Evolutionary conservation across 148 eudicot genomes (phyloP), one percentile per base, ranked within the genome.

Genomic region (Nepenthes mirabilis): DNA sequence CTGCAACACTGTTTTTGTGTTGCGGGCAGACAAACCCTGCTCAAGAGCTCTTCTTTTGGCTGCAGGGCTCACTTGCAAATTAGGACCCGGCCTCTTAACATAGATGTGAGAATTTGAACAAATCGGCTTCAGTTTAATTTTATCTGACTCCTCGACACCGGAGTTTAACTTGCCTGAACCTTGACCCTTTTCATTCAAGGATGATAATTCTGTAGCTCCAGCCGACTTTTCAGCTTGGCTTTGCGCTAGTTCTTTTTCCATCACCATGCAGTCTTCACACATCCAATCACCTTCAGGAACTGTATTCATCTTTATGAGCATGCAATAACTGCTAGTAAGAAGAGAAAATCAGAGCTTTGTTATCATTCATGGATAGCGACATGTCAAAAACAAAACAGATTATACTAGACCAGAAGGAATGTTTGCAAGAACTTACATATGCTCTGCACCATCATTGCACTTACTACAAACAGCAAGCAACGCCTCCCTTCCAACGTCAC

Each of bases 361-460:
- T 40, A 66, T 34, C 53, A 70, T 33, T 14, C 47, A 61, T 35
- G 57, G 10, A 36, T 6, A 14, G 47, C 50, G 5, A 14, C 13
- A 52, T 52, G 12, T 5, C 13, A 52, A 10, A 12, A 49, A n/a
- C 2, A 54, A 4, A 33, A 59, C 8, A 57, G 11, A 47, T 33
- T 58, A 23, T 23, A 7, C 33, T 36, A 50, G 33, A 35, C 14
- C 11, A 23, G 43, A 32, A 7, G 13, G 3, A 55, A 64, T 13
- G 14, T 11, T 53, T 36, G 36, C 49, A 40, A 47, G 43, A 47
- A 57, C 78, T 67, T 70, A 77, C 81, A 65, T 77, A 61, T 77
- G 81, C 70, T 77, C 81, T 14, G 81, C 78, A 11, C 81, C 81
- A 58, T 77, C 81, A 64, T 48, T 61, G 68, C 81, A 77, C 68